Evolutionary conservation across 371 early-diverging fungal genomes (phyloP), one percentile per base, ranked within the genome.

Genomic region (Catenaria anguillulae): DNA sequence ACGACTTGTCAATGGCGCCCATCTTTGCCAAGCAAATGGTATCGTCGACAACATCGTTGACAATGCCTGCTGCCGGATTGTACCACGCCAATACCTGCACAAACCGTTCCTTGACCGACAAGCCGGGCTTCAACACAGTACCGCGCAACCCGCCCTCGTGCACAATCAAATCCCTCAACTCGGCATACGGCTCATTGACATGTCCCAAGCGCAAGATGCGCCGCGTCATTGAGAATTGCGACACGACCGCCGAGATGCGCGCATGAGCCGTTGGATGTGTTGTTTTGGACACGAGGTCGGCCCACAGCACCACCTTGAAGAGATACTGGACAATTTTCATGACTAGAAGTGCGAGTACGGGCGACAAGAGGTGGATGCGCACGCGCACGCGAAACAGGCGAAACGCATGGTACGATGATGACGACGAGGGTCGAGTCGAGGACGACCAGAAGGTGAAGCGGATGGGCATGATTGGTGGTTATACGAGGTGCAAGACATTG

Each of bases 241-340:
- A 78, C 17, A 82, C 77, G 45, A 85, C 66, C 26, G 75, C 71
- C 21, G 74, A 71, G 66, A 80, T 68, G 33, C 70, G 66, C 31
- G 64, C 54, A 21, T 72, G 69, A 2, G 73, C 50, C 15, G 56
- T 42, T 6, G 76, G 68, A 23, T 72, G 61, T 33, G 67, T 60
- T 13, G 74, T 66, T 24, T 73, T 64, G 15, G 72, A 63, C 13
- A 79, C 66, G 48, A 81, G 72, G 29, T 73, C 62, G 34, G 64
- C 46, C 77, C 77, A 79, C 35, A 87, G 67, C 17, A 83, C 66
- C 13, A 86, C 69, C 62, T 89, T 89, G 66, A 82, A 73, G 42
- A 77, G 68, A 67, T 90, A 90, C 65, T 90, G 89, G 35, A 84
- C 65, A n/a, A 80, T 67, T 63, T 90, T 90, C 61, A 90, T 75